Evolutionary conservation across 306 rosid species (phyloP).

Genomic region (Pyrus betulifolia): DNA sequence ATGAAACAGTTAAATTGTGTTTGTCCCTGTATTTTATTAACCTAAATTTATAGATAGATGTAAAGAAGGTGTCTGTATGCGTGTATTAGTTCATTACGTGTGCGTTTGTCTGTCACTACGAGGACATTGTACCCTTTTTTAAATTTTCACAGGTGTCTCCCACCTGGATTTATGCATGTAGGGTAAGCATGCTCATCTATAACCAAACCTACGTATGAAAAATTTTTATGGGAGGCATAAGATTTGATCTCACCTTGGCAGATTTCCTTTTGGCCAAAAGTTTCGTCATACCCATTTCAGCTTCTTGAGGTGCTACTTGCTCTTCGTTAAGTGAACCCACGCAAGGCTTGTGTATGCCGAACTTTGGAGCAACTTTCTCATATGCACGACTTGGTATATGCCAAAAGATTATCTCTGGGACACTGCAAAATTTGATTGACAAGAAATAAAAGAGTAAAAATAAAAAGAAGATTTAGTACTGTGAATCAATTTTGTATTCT

Average conservation of each 20-base stretch:
- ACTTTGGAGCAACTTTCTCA: conserved; percentile 50
- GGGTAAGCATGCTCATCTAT: neutral
- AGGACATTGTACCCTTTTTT: too few relatives aligned
- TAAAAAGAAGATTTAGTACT: neutral
- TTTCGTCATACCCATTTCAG: conserved; percentile 64
- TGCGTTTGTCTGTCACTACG: too few relatives aligned
- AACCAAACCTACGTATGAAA: neutral
- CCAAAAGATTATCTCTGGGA: conserved; percentile 84
- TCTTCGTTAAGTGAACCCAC: conserved; percentile 78
- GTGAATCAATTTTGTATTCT: neutral
- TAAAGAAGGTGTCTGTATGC: too few relatives aligned
- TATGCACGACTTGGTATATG: conserved; percentile 78
- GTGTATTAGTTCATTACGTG: too few relatives aligned
- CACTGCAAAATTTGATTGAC: conserved; percentile 37
- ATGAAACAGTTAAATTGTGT: too few relatives aligned
- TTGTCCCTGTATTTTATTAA: too few relatives aligned
- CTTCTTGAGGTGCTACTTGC: conserved; percentile 66
- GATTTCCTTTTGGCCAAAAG: conserved; percentile 53
- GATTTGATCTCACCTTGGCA: conserved; percentile 50
- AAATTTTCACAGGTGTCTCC: too few relatives aligned
- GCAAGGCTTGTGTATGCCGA: conserved; percentile 51
- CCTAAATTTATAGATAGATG: too few relatives aligned
- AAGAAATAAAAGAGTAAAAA: neutral
- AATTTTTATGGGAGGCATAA: neutral
- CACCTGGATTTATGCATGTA: too few relatives aligned